phyloP scores from a whole-genome alignment of 2,329 filamentous ascomycete species.

The Cladosporium austrohemisphaericum region DNA sequence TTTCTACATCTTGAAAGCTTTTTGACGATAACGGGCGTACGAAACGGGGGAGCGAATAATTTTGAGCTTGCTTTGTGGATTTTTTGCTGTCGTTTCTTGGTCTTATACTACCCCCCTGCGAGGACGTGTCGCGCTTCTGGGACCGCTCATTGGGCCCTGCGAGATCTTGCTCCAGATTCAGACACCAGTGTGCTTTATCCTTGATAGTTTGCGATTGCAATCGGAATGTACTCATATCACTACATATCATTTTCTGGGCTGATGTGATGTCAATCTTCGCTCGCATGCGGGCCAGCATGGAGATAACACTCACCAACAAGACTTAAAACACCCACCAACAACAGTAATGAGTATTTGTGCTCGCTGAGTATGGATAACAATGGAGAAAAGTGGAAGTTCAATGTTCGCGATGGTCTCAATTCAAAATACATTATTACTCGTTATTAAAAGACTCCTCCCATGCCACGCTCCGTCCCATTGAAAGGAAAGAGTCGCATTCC shows the following conservation, averaged over 20 bases:
- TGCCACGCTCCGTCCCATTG: background rate
- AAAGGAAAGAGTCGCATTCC: slow-evolving; percentile 7
- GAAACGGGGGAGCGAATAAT: slow-evolving; percentile 15
- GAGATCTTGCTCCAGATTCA: slow-evolving; percentile 1
- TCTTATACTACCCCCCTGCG: slow-evolving; percentile 9
- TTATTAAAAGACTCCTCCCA: slow-evolving; percentile 2
- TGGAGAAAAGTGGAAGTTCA: background rate
- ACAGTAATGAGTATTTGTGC: no score
- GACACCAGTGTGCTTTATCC: slow-evolving; percentile 11
- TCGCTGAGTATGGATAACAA: no score
- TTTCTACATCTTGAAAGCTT: slow-evolving; percentile 2
- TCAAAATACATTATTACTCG: slow-evolving; percentile 10
- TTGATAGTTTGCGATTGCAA: slow-evolving; percentile 10
- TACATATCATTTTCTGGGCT: no score
- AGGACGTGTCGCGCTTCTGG: background rate
- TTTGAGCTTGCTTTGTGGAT: slow-evolving; percentile 1
- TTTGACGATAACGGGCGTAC: slow-evolving; percentile 15
- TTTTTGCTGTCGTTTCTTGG: background rate
- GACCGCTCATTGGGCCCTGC: background rate
- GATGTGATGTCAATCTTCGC: no score
- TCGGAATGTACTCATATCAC: slow-evolving; percentile 6
- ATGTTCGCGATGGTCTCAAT: background rate
- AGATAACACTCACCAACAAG: no score
- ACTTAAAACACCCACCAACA: no score
- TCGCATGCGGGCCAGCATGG: no score